Conservation (phyloP, 2,329 filamentous ascomycete species). For the Fusarium fujikuroi region DNA sequence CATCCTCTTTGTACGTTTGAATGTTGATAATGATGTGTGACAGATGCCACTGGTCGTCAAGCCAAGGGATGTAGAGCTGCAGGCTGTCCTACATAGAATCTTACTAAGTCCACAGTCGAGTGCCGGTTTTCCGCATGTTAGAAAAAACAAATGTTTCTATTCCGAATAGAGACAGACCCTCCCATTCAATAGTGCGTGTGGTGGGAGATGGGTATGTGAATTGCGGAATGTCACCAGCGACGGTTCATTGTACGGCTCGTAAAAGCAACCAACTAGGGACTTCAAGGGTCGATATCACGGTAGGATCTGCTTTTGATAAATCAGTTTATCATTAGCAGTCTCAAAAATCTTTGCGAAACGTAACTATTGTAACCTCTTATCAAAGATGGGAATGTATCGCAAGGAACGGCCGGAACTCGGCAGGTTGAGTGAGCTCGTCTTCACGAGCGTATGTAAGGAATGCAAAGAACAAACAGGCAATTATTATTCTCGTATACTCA, state of each 20-base stretch:
- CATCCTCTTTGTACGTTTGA: neutral
- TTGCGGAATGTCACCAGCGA: constrained; percentile 15
- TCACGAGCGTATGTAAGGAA: neutral
- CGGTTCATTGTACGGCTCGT: neutral
- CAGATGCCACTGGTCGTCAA: constrained; percentile 50
- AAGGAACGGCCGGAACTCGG: constrained; percentile 15
- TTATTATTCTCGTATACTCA: neutral
- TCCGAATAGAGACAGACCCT: constrained; percentile 40
- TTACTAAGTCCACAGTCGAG: constrained; percentile 62
- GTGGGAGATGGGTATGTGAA: constrained; percentile 20
- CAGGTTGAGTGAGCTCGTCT: neutral
- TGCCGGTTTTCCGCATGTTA: constrained; percentile 56
- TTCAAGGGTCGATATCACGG: neutral
- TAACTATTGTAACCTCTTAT: neutral
- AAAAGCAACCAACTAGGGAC: neutral
- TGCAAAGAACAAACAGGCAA: neutral
- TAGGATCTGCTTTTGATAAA: neutral
- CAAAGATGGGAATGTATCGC: neutral
- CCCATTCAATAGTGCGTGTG: constrained; percentile 42
- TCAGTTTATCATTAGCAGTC: accelerated
- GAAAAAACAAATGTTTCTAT: constrained; percentile 53
- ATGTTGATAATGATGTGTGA: neutral
- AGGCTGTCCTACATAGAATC: constrained; percentile 63
- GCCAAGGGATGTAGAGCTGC: constrained; percentile 64
- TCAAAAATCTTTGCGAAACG: neutral